Evolutionary conservation across 257 asterid genomes (phyloP), one percentile per base, ranked within the genome.

Genomic region (Henckelia pumila): DNA sequence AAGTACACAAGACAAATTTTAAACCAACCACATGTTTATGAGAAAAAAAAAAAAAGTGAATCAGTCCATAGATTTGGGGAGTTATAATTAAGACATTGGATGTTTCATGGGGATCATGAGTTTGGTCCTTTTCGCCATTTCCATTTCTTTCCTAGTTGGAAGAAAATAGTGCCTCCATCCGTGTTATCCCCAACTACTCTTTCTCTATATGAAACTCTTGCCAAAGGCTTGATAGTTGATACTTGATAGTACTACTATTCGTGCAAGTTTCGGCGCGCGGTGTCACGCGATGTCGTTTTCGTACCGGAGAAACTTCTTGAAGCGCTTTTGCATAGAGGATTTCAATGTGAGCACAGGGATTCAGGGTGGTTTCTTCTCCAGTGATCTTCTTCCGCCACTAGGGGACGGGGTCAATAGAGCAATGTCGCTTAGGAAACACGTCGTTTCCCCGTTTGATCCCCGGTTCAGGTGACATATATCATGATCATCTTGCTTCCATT

Each of bases 301-400:
- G 2, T 80, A 32, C 66, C 66, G 85, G 7, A 85, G 79, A 21
- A 81, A 77, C 79, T 91, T 81, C 84, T 69, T 87, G 0, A 55
- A 76, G 19, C 84, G 97, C 74, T 89, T 89, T 73, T 87, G 91
- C 76, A 76, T 87, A 6, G 91, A 84, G 64, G 95, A 84, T 26
- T 81, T 73, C 69, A 79, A 70, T 21, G 74, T 70, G 55, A 74
- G 77, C 71, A 64, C 77, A 1, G 47, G 63, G 62, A 74, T 75
- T 19, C 69, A 79, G 10, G 73, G 85, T 9, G 80, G 90, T 11
- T 87, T 87, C 85, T 87, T 92, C 84, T 83, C 91, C 20, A 68
- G 69, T 30, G 89, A 85, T 62, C 95, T 89, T 44, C 86, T 92
- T 52, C 98, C 98, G 2, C 84, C 98, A 47, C 96, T 92, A 7